These are phyloP conservation scores for Leishmania arabica DNA, from an alignment of 208 protist species.

Conservation along the genomic window DNA sequence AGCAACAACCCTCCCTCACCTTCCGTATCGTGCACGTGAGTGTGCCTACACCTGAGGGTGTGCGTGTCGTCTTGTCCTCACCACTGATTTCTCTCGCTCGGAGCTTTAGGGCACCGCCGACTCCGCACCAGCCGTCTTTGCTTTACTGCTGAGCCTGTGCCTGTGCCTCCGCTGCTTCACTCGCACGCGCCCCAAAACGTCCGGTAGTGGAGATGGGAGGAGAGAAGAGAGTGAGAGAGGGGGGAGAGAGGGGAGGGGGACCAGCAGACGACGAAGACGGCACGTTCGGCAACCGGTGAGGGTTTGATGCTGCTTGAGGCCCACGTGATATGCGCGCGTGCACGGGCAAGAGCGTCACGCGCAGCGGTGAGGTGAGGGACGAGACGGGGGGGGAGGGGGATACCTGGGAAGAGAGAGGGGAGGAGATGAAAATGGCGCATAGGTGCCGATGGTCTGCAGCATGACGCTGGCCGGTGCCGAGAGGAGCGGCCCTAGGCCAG, in stretches of 20 bases:
- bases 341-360: neutral
- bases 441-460: neutral
- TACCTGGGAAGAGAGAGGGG: neutral
- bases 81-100: neutral
- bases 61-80: neutral
- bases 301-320: neutral
- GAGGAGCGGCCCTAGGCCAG: neutral
- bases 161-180: neutral
- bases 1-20: neutral
- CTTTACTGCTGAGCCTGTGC: neutral
- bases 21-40: neutral
- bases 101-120: neutral
- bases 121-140: neutral
- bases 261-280: neutral
- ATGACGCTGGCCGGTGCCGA: neutral
- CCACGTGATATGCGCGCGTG: neutral
- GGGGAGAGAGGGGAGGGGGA: neutral
- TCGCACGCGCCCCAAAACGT: neutral
- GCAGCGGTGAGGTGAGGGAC: neutral
- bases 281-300: neutral
- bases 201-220: neutral
- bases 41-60: neutral
- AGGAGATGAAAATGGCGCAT: neutral
- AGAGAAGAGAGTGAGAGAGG: too few relatives aligned
- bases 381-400: neutral